phyloP scores from a whole-genome alignment of 805 yeast species.

The Tetrapisispora nanseiensis region DNA sequence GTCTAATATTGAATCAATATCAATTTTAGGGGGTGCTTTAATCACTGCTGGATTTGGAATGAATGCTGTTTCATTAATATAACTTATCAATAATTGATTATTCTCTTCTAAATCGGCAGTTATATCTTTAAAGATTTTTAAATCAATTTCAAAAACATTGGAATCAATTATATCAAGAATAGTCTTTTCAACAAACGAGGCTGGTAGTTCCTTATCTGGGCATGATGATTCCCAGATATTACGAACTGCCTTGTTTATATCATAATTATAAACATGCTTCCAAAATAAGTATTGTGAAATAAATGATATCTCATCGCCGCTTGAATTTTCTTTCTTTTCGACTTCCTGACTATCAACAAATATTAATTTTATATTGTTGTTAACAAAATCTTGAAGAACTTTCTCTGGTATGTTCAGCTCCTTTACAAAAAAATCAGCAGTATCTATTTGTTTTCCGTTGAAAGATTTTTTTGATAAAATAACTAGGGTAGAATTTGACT shows the following conservation, averaged over 20 bases:
- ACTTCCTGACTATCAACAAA: conserved; percentile 42
- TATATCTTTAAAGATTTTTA: conserved; percentile 10
- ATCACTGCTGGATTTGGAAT: conserved; percentile 46
- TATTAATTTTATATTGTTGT: conserved; percentile 43
- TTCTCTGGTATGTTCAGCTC: conserved; percentile 39
- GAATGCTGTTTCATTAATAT: conserved; percentile 57
- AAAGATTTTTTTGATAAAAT: conserved; percentile 29
- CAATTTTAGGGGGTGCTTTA: conserved; percentile 25
- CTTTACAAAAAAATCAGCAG: conserved; percentile 38
- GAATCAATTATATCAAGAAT: conserved; percentile 47
- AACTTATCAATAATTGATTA: conserved; percentile 36
- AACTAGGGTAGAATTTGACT: conserved; percentile 46
- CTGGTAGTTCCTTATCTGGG: conserved; percentile 68
- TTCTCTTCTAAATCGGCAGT: conserved; percentile 12
- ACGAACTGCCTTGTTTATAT: conserved; percentile 39
- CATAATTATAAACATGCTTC: conserved; percentile 50
- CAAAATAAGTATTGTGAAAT: conserved; percentile 76
- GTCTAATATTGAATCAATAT: conserved; percentile 32
- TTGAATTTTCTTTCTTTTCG: not conserved
- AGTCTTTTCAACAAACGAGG: conserved; percentile 56
- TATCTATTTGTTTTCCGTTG: conserved; percentile 23
- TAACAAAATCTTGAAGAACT: conserved; percentile 43
- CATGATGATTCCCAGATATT: conserved; percentile 76
- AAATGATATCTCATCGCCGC: conserved; percentile 38
- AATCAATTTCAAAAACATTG: conserved; percentile 34